A percentile compares a stretch with the other conserved stretches of the same genome.
Evolutionary conservation across 169 alveolate species (phyloP).

Genomic region (Plasmodium yoelii): DNA sequence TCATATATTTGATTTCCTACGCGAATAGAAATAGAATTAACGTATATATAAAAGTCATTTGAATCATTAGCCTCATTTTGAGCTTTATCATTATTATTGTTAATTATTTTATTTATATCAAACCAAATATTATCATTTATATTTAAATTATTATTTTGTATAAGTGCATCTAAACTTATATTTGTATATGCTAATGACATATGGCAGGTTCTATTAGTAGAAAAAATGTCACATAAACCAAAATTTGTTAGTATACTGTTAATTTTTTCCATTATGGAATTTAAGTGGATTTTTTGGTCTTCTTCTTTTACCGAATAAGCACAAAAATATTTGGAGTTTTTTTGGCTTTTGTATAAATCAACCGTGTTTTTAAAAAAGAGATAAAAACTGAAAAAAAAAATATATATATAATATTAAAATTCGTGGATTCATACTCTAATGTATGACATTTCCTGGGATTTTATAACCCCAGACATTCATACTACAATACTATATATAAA

Average conservation of each 20-base stretch:
- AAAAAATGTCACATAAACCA: conserved; percentile 3
- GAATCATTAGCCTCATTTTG: background rate
- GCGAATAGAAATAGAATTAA: conserved; percentile 49
- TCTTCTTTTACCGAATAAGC: conserved; percentile 45
- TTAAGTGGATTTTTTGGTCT: conserved; percentile 39
- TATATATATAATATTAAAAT: background rate
- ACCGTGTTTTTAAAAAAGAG: conserved; percentile 28
- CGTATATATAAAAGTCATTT: conserved; percentile 54
- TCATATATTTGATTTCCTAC: conserved; percentile 58
- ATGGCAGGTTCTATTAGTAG: conserved; percentile 45
- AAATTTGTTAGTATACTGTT: conserved; percentile 15
- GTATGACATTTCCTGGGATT: no score
- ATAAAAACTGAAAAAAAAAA: conserved; percentile 25
- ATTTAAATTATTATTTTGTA: conserved; percentile 31
- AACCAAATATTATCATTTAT: conserved; percentile 24
- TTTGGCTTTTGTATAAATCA: conserved; percentile 63
- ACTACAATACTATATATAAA: no score
- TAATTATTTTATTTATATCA: conserved; percentile 17
- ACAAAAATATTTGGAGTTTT: conserved; percentile 50
- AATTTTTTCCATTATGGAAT: conserved; percentile 40
- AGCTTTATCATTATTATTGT: background rate
- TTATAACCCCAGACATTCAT: no score
- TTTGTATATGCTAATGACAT: conserved; percentile 63
- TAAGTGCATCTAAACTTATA: conserved; percentile 14
- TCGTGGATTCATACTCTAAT: no score